Conservation (phyloP, 257 asterid species). For the Ilex asprella region DNA sequence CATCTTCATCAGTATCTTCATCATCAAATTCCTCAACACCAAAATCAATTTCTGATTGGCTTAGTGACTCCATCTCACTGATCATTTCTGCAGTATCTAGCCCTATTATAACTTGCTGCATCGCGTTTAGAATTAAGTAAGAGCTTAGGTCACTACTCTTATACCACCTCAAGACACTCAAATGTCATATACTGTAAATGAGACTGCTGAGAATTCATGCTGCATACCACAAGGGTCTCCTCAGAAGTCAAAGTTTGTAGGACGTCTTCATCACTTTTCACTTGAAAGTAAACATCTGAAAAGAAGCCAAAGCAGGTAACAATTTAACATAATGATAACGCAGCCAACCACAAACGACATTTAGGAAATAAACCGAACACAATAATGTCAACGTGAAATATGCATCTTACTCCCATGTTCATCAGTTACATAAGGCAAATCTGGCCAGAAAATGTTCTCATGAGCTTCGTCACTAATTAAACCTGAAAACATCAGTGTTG, state of each 20-base stretch:
- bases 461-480: conserved; percentile 62
- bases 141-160: neutral
- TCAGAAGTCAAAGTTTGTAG: conserved; percentile 67
- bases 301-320: conserved; percentile 20
- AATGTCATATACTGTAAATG: too few species aligned
- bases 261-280: conserved; percentile 89
- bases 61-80: conserved; percentile 66
- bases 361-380: neutral
- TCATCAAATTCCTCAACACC: conserved; percentile 64
- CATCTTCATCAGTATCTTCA: conserved; percentile 65
- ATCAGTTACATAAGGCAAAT: conserved; percentile 85
- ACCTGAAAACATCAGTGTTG: conserved; percentile 84
- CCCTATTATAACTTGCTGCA: conserved; percentile 96
- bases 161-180: too few species aligned
- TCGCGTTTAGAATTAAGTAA: conserved; percentile 26
- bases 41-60: conserved; percentile 64
- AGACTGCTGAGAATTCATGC: neutral
- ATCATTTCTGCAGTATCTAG: conserved; percentile 83
- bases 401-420: conserved; percentile 84
- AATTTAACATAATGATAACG: conserved; percentile 13
- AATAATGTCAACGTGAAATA: conserved; percentile 12
- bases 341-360: conserved; percentile 1
- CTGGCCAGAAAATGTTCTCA: conserved; percentile 97
- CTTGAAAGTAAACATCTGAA: conserved; percentile 93
- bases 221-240: conserved; percentile 77